Conservation (phyloP, 2,329 filamentous ascomycete species). For the Pestalotiopsis sp. region DNA sequence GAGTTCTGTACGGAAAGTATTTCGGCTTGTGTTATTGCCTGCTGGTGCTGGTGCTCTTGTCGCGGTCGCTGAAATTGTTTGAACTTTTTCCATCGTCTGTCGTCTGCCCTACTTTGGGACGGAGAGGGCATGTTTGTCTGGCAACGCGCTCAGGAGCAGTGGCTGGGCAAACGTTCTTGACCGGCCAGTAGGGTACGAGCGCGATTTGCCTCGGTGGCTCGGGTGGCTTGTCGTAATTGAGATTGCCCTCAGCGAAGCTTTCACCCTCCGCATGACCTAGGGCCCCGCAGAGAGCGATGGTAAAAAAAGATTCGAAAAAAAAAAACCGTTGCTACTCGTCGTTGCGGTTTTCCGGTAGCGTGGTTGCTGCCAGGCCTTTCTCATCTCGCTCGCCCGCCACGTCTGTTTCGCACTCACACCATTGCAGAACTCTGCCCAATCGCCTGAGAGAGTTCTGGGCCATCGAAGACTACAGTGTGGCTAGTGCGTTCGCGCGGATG, state of each 20-base stretch:
- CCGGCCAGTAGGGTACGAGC: neutral
- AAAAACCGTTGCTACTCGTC: neutral
- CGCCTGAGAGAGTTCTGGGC: slow-evolving; percentile 16
- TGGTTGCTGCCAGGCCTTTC: neutral
- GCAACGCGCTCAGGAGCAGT: neutral
- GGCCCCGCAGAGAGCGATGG: neutral
- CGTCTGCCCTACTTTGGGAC: neutral
- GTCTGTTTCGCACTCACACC: slow-evolving; percentile 22
- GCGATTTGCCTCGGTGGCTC: neutral
- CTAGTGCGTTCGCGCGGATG: slow-evolving; percentile 18
- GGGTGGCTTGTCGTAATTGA: slow-evolving; percentile 4
- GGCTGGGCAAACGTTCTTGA: neutral
- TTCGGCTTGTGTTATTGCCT: neutral
- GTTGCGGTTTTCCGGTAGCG: neutral
- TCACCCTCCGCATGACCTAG: neutral
- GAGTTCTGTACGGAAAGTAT: neutral
- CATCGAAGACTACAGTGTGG: slow-evolving; percentile 22
- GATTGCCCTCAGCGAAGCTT: slow-evolving; percentile 1
- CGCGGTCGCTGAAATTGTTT: neutral
- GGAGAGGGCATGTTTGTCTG: too few species aligned
- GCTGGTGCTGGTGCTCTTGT: neutral
- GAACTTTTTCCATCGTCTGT: neutral
- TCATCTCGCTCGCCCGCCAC: slow-evolving; percentile 11
- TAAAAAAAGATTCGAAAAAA: neutral
- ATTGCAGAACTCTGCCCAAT: slow-evolving; percentile 13